Conservation (phyloP, 345 rosid species). For the Linum usitatissimum region DNA sequence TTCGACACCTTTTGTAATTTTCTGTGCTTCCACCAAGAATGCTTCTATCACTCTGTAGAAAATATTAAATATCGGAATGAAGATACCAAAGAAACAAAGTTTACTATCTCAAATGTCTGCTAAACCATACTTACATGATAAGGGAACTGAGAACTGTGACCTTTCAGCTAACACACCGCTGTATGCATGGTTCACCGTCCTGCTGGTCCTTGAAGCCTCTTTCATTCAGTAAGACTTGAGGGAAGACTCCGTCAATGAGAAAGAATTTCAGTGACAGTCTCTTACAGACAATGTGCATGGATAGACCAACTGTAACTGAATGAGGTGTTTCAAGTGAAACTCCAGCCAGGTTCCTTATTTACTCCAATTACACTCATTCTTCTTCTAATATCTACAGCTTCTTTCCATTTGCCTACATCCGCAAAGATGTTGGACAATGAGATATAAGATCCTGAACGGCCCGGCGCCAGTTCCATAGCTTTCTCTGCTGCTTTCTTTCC, state of each 20-base stretch:
- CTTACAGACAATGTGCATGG: neutral
- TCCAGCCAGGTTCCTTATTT: conserved; percentile 61
- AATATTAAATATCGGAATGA: neutral
- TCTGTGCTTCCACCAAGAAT: too few species aligned
- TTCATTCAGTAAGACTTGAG: conserved; percentile 2
- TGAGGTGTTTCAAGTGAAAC: conserved; percentile 19
- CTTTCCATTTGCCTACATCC: conserved; percentile 71
- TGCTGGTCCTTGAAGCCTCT: conserved; percentile 4
- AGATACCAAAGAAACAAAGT: neutral
- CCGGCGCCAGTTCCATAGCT: conserved; percentile 41
- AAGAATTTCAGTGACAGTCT: neutral
- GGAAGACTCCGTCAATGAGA: neutral
- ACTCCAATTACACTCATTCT: conserved; percentile 46
- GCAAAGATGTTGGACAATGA: conserved; percentile 68
- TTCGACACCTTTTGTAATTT: too few species aligned
- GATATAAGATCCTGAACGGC: conserved; percentile 53
- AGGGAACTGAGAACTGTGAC: neutral
- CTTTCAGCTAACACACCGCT: conserved; percentile 7
- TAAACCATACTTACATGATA: neutral
- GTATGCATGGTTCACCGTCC: conserved; percentile 4
- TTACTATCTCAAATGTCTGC: neutral
- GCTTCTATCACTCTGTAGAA: too few species aligned
- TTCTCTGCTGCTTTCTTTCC: conserved; percentile 55
- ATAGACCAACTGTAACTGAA: neutral
- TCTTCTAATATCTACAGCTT: conserved; percentile 42